These are phyloP conservation scores for Saururus chinensis DNA, from an alignment of 164 flowering plant genomes.

Conservation along the genomic window DNA sequence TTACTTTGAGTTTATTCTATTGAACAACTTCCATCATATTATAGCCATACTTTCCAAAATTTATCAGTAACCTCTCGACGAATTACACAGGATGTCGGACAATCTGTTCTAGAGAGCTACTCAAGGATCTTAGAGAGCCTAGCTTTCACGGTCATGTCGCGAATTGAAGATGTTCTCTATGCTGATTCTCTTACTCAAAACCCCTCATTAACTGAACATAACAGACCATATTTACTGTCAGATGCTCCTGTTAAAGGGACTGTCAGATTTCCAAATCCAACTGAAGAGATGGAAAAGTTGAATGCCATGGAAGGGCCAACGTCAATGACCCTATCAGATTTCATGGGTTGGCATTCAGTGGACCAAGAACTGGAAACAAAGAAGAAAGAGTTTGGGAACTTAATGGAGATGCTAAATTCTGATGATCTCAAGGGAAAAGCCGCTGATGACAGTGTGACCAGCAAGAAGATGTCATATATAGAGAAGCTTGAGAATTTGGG, in stretches of 20 bases:
- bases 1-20: background rate
- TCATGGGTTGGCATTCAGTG: slow-evolving; percentile 62
- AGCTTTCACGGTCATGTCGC: slow-evolving; percentile 59
- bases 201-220: slow-evolving; percentile 23
- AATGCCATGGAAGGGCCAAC: slow-evolving; percentile 26
- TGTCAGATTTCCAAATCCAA: slow-evolving; percentile 14
- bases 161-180: slow-evolving; percentile 64
- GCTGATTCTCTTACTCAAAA: slow-evolving; percentile 40
- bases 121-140: slow-evolving; percentile 84
- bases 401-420: slow-evolving; percentile 14
- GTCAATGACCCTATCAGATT: slow-evolving; percentile 75
- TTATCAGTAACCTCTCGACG: background rate
- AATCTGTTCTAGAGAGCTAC: slow-evolving; percentile 76
- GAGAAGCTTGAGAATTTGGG: slow-evolving; percentile 36
- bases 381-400: slow-evolving; percentile 11
- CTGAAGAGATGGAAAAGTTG: slow-evolving; percentile 28
- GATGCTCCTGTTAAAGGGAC: slow-evolving; percentile 7
- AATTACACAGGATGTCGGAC: slow-evolving; percentile 69
- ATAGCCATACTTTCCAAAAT: background rate
- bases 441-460: slow-evolving; percentile 14
- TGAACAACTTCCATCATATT: too few species aligned
- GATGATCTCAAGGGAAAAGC: slow-evolving; percentile 23
- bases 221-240: slow-evolving; percentile 2
- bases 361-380: slow-evolving; percentile 23
- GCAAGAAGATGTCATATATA: slow-evolving; percentile 47